These are phyloP conservation scores for Trichosanthes truncata DNA, from an alignment of 306 rosid genomes.

Conservation along the genomic window DNA sequence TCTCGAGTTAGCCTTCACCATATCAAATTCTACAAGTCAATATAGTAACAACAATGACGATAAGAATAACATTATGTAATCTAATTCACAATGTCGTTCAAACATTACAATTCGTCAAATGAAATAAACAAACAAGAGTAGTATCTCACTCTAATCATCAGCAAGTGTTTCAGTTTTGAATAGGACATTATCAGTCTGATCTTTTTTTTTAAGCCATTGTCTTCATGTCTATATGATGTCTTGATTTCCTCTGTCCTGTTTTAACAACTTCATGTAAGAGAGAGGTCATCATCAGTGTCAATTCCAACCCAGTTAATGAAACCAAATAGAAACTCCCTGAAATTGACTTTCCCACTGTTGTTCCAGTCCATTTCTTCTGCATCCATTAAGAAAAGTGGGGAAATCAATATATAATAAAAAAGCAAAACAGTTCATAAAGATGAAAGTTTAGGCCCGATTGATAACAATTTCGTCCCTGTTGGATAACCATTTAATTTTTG, in stretches of 20 bases:
- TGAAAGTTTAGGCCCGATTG: background rate
- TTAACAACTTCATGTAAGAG: conserved; percentile 4
- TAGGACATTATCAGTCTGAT: background rate
- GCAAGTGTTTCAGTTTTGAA: background rate
- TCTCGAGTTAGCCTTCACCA: background rate
- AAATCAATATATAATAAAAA: background rate
- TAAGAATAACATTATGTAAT: background rate
- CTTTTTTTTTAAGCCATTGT: background rate
- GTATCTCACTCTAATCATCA: background rate
- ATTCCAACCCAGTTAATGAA: conserved; percentile 80
- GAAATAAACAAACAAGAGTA: conserved; percentile 4
- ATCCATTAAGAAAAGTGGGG: background rate
- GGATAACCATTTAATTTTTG: background rate
- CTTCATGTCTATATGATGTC: background rate
- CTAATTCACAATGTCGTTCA: background rate
- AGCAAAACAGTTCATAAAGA: background rate
- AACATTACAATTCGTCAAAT: background rate
- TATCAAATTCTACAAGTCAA: background rate
- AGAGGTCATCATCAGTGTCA: conserved; percentile 47
- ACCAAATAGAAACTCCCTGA: conserved; percentile 79
- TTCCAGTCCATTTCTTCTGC: conserved; percentile 90
- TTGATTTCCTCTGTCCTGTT: background rate
- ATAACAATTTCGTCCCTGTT: no score
- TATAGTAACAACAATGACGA: background rate
- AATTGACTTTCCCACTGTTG: conserved; percentile 62